Percentiles rank a stretch among this genome's conserved stretches.
These are phyloP conservation scores for Emydomyces testavorans DNA, from an alignment of 2,329 filamentous ascomycete species.

Conservation along the genomic window DNA sequence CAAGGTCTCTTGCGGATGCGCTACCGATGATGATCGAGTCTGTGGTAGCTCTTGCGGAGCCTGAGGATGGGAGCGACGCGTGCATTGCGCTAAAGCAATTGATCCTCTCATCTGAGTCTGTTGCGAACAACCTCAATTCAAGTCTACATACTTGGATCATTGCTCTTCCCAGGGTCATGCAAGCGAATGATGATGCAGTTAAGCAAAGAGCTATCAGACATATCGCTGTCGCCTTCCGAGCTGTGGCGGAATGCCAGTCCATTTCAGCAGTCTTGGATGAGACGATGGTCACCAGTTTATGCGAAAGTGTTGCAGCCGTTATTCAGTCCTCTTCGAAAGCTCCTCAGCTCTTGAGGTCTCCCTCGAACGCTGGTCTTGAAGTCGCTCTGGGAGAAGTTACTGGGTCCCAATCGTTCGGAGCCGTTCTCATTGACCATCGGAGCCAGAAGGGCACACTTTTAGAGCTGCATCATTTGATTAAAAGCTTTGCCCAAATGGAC, in stretches of 20 bases:
- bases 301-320: slow-evolving; percentile 56
- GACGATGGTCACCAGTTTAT: slow-evolving; percentile 54
- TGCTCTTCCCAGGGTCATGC: slow-evolving; percentile 70
- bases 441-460: slow-evolving; percentile 55
- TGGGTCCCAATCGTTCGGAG: slow-evolving; percentile 40
- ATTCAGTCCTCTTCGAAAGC: slow-evolving; percentile 28
- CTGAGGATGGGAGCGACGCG: slow-evolving; percentile 34
- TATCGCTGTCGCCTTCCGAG: slow-evolving; percentile 59
- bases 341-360: slow-evolving; percentile 23
- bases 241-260: slow-evolving; percentile 53
- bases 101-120: slow-evolving; percentile 48
- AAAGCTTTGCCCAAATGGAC: slow-evolving; percentile 42
- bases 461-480: slow-evolving; percentile 49
- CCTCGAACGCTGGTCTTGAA: slow-evolving; percentile 19
- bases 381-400: slow-evolving; percentile 19
- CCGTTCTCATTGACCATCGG: slow-evolving; percentile 52
- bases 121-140: slow-evolving; percentile 53
- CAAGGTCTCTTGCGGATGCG: slow-evolving; percentile 58
- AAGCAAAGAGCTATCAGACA: slow-evolving; percentile 64
- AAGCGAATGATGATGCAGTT: slow-evolving; percentile 65
- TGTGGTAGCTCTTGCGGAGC: slow-evolving; percentile 55
- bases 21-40: slow-evolving; percentile 67
- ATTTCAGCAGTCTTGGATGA: slow-evolving; percentile 57
- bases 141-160: slow-evolving; percentile 71
- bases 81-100: slow-evolving; percentile 46